Percentiles rank a stretch among this genome's conserved stretches.
These are phyloP conservation scores for Nicotiana paniculata DNA, from an alignment of 257 asterid genomes.

Conservation along the genomic window DNA sequence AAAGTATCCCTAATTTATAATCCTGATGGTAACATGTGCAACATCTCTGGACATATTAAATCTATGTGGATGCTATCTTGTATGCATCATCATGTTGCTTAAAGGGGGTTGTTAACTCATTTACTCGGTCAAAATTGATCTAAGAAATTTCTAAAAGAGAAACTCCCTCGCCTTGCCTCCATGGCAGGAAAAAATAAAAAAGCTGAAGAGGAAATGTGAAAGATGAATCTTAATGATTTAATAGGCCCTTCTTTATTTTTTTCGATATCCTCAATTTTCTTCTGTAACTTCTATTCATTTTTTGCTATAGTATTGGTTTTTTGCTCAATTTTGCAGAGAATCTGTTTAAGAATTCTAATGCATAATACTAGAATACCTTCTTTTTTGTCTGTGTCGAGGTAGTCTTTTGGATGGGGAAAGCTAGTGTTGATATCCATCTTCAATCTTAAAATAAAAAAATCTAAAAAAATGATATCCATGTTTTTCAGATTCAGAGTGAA, in stretches of 20 bases:
- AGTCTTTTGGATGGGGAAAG: background rate
- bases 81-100: background rate
- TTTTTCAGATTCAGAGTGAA: background rate
- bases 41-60: background rate
- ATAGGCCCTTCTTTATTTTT: background rate
- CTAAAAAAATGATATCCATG: background rate
- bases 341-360: background rate
- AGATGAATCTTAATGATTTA: background rate
- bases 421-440: background rate
- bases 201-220: background rate
- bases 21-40: background rate
- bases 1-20: background rate
- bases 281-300: background rate
- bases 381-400: background rate
- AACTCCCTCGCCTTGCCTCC: no score
- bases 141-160: background rate
- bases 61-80: background rate
- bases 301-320: background rate
- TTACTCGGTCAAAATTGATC: background rate
- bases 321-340: background rate
- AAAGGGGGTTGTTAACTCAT: background rate
- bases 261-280: background rate
- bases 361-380: background rate
- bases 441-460: background rate
- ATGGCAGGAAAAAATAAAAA: no score